Evolutionary conservation across 257 asterid species (phyloP).

Genomic region (Mitragyna speciosa): DNA sequence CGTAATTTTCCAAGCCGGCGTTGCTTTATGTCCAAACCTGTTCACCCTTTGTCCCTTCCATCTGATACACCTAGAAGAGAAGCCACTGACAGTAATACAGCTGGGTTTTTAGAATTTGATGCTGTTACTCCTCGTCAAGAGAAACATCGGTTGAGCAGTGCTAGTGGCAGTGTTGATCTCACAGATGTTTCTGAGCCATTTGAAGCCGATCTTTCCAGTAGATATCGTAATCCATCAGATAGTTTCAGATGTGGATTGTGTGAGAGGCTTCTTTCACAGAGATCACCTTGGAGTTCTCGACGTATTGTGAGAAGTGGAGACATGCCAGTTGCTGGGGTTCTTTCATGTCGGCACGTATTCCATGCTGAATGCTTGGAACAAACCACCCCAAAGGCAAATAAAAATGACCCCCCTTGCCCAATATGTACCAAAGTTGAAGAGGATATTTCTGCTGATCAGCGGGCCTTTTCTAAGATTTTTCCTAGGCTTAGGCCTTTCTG

Average conservation of each 20-base stretch:
- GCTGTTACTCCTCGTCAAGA: constrained; percentile 56
- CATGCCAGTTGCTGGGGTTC: constrained; percentile 93
- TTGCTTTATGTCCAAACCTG: constrained; percentile 87
- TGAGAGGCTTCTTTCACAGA: constrained; percentile 81
- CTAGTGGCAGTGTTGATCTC: constrained; percentile 73
- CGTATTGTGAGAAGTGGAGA: constrained; percentile 81
- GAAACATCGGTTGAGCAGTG: constrained; percentile 58
- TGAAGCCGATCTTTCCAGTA: constrained; percentile 41
- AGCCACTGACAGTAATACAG: constrained; percentile 20
- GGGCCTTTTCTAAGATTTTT: constrained; percentile 58
- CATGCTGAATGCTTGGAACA: constrained; percentile 97
- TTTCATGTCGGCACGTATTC: constrained; percentile 84
- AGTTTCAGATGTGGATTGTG: constrained; percentile 75
- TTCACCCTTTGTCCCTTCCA: constrained; percentile 79
- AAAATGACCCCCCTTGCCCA: constrained; percentile 91
- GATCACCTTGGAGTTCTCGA: constrained; percentile 93
- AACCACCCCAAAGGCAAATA: constrained; percentile 76
- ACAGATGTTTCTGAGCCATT: constrained; percentile 55
- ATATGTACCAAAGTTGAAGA: constrained; percentile 64
- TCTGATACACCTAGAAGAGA: constrained; percentile 50
- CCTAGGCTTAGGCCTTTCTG: constrained; percentile 62
- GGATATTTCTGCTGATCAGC: constrained; percentile 58
- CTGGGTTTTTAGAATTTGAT: constrained; percentile 40
- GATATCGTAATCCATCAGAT: constrained; percentile 49
- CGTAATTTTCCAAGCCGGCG: constrained; percentile 64